Conservation (phyloP, 108 stramenopile genomes). For the Cyclostephanos invisitatus region DNA sequence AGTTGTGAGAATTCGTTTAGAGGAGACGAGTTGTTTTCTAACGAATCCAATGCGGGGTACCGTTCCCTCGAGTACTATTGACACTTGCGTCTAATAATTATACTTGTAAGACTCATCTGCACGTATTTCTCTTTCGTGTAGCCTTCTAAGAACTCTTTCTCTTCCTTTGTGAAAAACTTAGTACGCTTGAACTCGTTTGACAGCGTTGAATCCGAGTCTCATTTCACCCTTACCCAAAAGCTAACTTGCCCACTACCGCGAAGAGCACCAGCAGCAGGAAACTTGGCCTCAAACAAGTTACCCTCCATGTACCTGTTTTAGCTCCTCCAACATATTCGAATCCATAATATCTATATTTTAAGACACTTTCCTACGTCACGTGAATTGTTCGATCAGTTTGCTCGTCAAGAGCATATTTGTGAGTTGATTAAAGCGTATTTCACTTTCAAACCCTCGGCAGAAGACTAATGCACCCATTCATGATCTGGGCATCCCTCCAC, state of each 20-base stretch:
- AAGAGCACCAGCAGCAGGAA: constrained; percentile 14
- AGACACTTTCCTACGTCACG: constrained; percentile 76
- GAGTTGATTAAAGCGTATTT: not conserved
- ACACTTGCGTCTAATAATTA: constrained; percentile 24
- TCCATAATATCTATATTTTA: constrained; percentile 58
- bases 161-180: constrained; percentile 47
- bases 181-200: constrained; percentile 47
- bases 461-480: constrained; percentile 41
- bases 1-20: constrained; percentile 48
- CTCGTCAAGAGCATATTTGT: not conserved
- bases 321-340: constrained; percentile 63
- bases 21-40: not conserved
- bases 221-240: constrained; percentile 49
- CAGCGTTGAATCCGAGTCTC: constrained; percentile 27
- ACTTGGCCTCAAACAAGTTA: constrained; percentile 42
- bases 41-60: not conserved
- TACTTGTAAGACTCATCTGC: constrained; percentile 28
- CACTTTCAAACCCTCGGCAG: not conserved
- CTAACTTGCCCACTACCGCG: constrained; percentile 30
- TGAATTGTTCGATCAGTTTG: constrained; percentile 8
- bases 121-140: constrained; percentile 36
- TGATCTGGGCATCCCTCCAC: constrained; percentile 49
- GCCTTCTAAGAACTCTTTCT: constrained; percentile 54
- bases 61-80: not conserved
- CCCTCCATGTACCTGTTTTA: constrained; percentile 67